A percentile compares a stretch with the other conserved stretches of the same genome.
phyloP scores from a whole-genome alignment of 768 basidiomycete genomes.

The Rhodotorula toruloides region DNA sequence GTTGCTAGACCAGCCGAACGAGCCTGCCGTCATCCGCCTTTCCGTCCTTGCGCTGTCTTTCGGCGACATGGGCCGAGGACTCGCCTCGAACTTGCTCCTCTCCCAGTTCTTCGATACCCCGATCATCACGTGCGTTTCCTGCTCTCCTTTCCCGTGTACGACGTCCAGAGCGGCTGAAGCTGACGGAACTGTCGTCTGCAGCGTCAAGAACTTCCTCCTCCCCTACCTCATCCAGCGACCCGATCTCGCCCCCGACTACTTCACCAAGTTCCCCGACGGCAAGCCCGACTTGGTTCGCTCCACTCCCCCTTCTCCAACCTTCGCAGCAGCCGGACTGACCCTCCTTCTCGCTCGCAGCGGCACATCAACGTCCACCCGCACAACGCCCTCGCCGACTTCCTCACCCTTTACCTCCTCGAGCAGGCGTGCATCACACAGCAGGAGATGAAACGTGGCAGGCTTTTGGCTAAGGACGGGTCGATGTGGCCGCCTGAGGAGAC shows the following conservation, averaged over 20 bases:
- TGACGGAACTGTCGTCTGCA: not conserved
- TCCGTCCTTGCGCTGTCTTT: constrained; percentile 32
- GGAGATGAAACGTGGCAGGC: not conserved
- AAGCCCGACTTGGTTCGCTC: constrained; percentile 1
- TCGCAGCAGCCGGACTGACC: not conserved
- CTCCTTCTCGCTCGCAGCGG: constrained; percentile 5
- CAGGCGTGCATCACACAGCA: constrained; percentile 17
- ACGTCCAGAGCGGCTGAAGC: no score
- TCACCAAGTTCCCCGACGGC: constrained; percentile 7
- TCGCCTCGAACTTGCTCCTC: not conserved
- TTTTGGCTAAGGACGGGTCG: not conserved
- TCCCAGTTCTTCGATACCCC: constrained; percentile 28
- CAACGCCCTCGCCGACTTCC: constrained; percentile 18
- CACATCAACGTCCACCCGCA: constrained; percentile 14
- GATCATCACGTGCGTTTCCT: constrained; percentile 6
- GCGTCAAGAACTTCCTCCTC: constrained; percentile 31
- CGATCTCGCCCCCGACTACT: constrained; percentile 8
- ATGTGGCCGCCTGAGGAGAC: constrained; percentile 6
- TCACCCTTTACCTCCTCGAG: constrained; percentile 19
- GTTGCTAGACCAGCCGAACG: constrained; percentile 27
- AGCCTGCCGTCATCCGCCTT: constrained; percentile 36
- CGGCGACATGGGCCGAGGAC: constrained; percentile 5
- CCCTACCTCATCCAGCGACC: constrained; percentile 30
- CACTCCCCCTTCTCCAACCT: not conserved
- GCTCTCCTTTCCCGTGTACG: no score